Base-by-base conservation (phyloP, 306 rosid species). In the Clitoria ternatea region DNA sequence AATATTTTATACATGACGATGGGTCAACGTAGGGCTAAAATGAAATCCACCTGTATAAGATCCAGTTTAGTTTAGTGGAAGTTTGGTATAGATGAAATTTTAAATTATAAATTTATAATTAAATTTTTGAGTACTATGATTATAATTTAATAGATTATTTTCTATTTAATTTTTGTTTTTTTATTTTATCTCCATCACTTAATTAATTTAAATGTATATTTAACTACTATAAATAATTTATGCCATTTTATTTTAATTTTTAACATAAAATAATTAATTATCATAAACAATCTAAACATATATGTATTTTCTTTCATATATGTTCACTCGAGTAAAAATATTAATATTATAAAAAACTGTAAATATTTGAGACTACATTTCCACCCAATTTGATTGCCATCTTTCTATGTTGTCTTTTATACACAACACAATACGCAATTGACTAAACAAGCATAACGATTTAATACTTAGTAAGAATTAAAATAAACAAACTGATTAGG, bases 1-100 rank as follows among this genome's bases (percentile, higher is more conserved):
- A 36, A 22, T 40, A 29, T 37, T 62, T 48, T 70, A 33, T 74
- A 54, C 27, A 29, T 19, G 36, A 14, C 30, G 39, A 32, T n/a
- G 48, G 13, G 47, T 72, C 27, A 36, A 48, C 14, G 1, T 0
- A 37, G 48, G 54, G 49, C 27, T 64, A n/a, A n/a, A n/a, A n/a
- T 74, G 72, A 39, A 55, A 39, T 52, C 44, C 17, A 61, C 15
- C 62, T 30, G 42, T 40, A 48, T 37, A 50, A n/a, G n/a, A n/a
- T n/a, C n/a, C n/a, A n/a, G n/a, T n/a, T n/a, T n/a, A n/a, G n/a
- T n/a, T n/a, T n/a, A n/a, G n/a, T n/a, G n/a, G n/a, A n/a, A n/a
- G n/a, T n/a, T n/a, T n/a, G n/a, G n/a, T n/a, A n/a, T n/a, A n/a
- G n/a, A n/a, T n/a, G n/a, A n/a, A n/a, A n/a, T n/a, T n/a, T n/a